Percentiles rank a stretch among this genome's conserved stretches.
phyloP scores from a whole-genome alignment of 2,329 filamentous ascomycete species.

The Aspergillus sp. region DNA sequence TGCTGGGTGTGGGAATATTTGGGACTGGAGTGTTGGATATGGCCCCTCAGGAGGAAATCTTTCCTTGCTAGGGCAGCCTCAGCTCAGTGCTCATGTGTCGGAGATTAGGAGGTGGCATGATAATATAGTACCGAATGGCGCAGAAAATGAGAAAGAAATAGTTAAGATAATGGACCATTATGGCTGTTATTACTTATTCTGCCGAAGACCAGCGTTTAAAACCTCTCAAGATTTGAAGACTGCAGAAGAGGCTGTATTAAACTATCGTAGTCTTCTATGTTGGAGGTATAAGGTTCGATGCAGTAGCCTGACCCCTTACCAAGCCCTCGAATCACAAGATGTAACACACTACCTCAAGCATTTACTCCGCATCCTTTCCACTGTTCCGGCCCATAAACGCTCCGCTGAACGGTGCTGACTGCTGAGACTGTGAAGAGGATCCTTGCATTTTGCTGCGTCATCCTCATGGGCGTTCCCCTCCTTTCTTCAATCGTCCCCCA shows the following conservation, averaged over 20 bases:
- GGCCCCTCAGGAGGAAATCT: neutral
- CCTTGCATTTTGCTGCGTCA: conserved; percentile 1
- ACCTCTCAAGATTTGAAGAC: neutral
- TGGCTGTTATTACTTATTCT: neutral
- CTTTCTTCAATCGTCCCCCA: neutral
- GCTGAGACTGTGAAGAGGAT: neutral
- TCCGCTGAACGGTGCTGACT: neutral
- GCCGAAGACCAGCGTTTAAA: neutral
- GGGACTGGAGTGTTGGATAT: neutral
- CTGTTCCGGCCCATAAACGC: neutral
- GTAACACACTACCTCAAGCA: neutral
- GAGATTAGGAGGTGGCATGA: neutral
- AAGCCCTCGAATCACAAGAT: neutral
- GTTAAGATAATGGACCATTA: neutral
- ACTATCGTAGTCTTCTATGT: neutral
- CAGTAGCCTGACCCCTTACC: neutral
- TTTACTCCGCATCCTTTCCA: neutral
- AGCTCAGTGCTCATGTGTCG: neutral
- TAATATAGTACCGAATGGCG: neutral
- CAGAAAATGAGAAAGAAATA: neutral
- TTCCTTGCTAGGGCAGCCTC: neutral
- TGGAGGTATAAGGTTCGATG: neutral
- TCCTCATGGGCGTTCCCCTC: neutral
- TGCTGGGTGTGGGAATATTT: neutral
- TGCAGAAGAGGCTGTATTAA: neutral